A percentile compares a stretch with the other conserved stretches of the same genome.
phyloP scores from a whole-genome alignment of 139 green algal genomes.

The Chlorella sp. region DNA sequence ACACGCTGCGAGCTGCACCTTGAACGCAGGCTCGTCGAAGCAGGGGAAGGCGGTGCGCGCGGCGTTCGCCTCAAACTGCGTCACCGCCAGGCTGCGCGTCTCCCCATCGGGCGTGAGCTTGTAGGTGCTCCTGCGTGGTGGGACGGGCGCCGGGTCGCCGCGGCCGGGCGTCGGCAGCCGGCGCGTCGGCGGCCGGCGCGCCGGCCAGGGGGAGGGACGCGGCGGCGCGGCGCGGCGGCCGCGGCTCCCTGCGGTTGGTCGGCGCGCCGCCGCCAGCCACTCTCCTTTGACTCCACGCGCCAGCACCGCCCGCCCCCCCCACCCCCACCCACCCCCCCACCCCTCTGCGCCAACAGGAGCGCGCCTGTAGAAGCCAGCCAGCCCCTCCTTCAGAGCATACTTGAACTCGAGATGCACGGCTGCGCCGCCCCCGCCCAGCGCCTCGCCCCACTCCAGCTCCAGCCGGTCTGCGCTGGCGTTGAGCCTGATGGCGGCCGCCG shows the following conservation, averaged over 20 bases:
- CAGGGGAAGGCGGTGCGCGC: conserved; percentile 88
- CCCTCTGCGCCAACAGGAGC: not conserved
- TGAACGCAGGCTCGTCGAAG: conserved; percentile 90
- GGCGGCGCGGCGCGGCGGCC: too few species aligned
- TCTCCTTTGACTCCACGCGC: too few species aligned
- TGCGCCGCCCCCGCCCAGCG: not conserved
- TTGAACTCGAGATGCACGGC: conserved; percentile 55
- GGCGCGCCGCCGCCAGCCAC: too few species aligned
- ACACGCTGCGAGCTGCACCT: too few species aligned
- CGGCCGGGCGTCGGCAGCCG: too few species aligned
- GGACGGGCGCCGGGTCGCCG: not conserved
- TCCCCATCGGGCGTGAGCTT: conserved; percentile 29
- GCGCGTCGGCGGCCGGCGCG: too few species aligned
- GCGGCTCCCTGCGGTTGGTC: too few species aligned
- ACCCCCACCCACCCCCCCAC: too few species aligned
- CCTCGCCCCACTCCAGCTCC: conserved; percentile 29
- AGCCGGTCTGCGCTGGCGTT: conserved; percentile 27
- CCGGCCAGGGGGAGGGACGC: too few species aligned
- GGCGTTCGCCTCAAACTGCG: conserved; percentile 80
- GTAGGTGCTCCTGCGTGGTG: conserved; percentile 36
- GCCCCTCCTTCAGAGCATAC: conserved; percentile 57
- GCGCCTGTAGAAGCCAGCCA: conserved; percentile 68
- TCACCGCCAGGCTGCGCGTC: conserved; percentile 55
- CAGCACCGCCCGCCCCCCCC: too few species aligned
- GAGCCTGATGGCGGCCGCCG: not conserved